Evolutionary conservation across 2,329 filamentous ascomycete species (phyloP).

Genomic region (Botryotinia convoluta): DNA sequence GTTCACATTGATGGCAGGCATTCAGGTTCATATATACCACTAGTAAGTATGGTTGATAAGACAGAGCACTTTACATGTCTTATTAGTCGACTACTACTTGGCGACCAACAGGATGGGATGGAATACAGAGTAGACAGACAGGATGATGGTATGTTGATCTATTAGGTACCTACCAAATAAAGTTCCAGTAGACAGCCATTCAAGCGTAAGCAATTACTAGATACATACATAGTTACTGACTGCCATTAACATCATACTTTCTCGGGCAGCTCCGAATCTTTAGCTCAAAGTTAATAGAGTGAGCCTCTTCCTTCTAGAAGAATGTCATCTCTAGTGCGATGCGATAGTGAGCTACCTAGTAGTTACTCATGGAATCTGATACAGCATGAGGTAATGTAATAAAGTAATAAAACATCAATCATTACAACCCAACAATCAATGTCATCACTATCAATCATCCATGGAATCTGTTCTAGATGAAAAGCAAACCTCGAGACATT

Average conservation of each 20-base stretch:
- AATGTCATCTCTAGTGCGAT: not conserved
- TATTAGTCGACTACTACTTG: not conserved
- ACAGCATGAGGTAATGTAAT: not conserved
- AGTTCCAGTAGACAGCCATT: not conserved
- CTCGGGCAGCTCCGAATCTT: not conserved
- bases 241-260: not conserved
- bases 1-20: not conserved
- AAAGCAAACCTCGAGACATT: not conserved
- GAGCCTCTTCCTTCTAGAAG: not conserved
- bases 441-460: not conserved
- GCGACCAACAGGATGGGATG: not conserved
- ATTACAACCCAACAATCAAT: not conserved
- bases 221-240: not conserved
- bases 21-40: not conserved
- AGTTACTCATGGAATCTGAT: not conserved
- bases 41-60: not conserved
- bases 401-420: not conserved
- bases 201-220: not conserved
- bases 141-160: not conserved
- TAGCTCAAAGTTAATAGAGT: not conserved
- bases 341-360: not conserved
- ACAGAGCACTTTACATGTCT: not conserved
- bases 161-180: not conserved
- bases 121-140: not conserved
- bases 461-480: not conserved